Evolutionary conservation across 2,329 filamentous ascomycete genomes (phyloP).

Genomic region (Colletotrichum spaethianum): DNA sequence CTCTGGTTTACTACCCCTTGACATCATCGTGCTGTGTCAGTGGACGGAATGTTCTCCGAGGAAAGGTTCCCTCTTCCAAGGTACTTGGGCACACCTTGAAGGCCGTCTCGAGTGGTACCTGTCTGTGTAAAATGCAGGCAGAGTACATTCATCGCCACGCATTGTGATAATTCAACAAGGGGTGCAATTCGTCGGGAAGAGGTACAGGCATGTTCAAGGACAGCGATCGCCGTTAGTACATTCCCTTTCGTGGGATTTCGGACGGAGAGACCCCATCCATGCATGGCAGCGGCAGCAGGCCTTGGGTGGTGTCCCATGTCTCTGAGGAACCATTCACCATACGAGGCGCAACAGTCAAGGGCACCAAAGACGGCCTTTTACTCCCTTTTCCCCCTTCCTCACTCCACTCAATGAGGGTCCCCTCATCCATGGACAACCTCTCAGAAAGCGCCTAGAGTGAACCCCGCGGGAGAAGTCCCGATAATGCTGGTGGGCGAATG

Average conservation of each 20-base stretch:
- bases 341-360: background rate
- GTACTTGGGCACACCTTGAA: background rate
- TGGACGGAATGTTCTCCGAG: background rate
- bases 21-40: background rate
- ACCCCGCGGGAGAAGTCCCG: background rate
- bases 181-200: background rate
- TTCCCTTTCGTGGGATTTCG: conserved; percentile 23
- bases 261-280: conserved; percentile 30
- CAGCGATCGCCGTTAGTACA: background rate
- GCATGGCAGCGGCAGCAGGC: background rate
- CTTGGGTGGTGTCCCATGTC: conserved; percentile 8
- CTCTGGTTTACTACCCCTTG: background rate
- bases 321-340: background rate
- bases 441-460: background rate
- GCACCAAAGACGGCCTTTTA: conserved; percentile 7
- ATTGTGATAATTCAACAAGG: background rate
- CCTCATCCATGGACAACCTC: background rate
- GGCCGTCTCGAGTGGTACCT: background rate
- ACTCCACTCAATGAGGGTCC: background rate
- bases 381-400: background rate
- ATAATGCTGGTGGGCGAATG: background rate
- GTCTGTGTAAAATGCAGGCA: background rate
- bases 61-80: background rate
- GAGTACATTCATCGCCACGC: background rate
- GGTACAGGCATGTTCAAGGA: background rate